A percentile compares a stretch with the other conserved stretches of the same genome.
Evolutionary conservation across 208 protist genomes (phyloP).

Genomic region (Novymonas esmeraldas): DNA sequence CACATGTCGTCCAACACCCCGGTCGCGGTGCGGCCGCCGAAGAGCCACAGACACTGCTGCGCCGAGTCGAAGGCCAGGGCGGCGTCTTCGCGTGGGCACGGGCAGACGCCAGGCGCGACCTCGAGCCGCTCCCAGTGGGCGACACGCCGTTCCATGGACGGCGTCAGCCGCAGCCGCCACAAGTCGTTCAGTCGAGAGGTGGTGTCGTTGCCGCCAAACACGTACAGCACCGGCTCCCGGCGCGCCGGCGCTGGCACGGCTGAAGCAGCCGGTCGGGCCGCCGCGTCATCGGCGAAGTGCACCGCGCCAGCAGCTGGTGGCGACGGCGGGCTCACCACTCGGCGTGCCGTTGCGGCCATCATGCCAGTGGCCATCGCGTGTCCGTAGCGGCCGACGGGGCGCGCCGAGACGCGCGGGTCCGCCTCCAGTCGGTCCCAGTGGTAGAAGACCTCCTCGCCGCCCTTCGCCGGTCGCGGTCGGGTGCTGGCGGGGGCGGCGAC

Average conservation of each 20-base stretch:
- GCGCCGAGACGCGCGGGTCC: not conserved
- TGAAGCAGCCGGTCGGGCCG: not conserved
- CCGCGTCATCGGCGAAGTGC: not conserved
- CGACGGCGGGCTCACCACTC: not conserved
- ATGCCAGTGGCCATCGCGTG: constrained; percentile 4
- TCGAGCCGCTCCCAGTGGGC: constrained; percentile 22
- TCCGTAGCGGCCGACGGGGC: constrained; percentile 10
- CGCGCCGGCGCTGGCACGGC: not conserved
- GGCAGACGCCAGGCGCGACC: constrained; percentile 4
- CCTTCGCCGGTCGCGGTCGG: not conserved
- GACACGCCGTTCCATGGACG: constrained; percentile 28
- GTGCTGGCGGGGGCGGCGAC: not conserved
- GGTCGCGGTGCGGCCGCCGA: constrained; percentile 10
- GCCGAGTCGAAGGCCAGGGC: constrained; percentile 7
- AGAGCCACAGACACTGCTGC: constrained; percentile 15
- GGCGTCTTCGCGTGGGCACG: constrained; percentile 12
- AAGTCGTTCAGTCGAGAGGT: constrained; percentile 51
- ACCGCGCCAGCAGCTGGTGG: not conserved
- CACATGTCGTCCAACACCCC: constrained; percentile 7
- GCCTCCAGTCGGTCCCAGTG: constrained; percentile 10
- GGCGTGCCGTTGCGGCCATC: not conserved
- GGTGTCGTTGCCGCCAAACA: constrained; percentile 73
- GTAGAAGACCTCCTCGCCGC: not conserved
- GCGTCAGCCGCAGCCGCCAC: constrained; percentile 46
- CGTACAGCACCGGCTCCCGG: constrained; percentile 40